Base-by-base conservation (phyloP, 1,139 yeast genomes). In the Kodamaea derodonti region DNA sequence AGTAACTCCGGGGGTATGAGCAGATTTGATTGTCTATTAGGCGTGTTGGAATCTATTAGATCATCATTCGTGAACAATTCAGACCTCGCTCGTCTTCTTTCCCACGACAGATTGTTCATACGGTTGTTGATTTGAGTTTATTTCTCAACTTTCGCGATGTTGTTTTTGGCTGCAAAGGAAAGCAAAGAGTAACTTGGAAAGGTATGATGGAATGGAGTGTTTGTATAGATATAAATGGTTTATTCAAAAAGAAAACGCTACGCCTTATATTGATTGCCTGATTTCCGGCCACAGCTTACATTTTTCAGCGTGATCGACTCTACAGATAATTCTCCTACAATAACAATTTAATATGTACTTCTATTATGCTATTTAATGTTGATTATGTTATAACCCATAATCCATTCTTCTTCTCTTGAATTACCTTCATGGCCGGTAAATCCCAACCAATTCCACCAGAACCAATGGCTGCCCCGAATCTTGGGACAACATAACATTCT, bases 391-490 rank as follows among this genome's bases (percentile, higher is more conserved):
- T 64, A 5, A 67, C 62, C 94, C 95, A 84, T 18, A 60, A 60
- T 1, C 92, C 92, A 27, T 65, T 54, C 11, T 65, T 56, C 52
- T 79, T 85, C 41, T 67, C 70, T 53, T 90, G 97, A 2, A 65
- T 65, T 1, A 88, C 94, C 53, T 86, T 83, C 18, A 81, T 65
- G 1, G 87, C 95, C 4, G 95, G 95, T 33, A 90, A 62, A 50
- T 90, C 97, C 95, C 96, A 90, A 8, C 96, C 96, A 18, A 84
- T 72, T 16, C 88, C 86, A 20, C 95, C 95, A 24, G 80, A 73
- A 3, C 95, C 95, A 28, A 83, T 68, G 6, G 81, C 73, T 9
- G 95, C 90, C 9, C 97, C 97, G 54, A 85, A 80, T 37, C 96
- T 63, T 1, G 97, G 97, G 30, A 88, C 82, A 16, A 90, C 96